Percentiles rank a stretch among this genome's conserved stretches.
Evolutionary conservation across 306 rosid genomes (phyloP).

Genomic region (Lathyrus sativus): DNA sequence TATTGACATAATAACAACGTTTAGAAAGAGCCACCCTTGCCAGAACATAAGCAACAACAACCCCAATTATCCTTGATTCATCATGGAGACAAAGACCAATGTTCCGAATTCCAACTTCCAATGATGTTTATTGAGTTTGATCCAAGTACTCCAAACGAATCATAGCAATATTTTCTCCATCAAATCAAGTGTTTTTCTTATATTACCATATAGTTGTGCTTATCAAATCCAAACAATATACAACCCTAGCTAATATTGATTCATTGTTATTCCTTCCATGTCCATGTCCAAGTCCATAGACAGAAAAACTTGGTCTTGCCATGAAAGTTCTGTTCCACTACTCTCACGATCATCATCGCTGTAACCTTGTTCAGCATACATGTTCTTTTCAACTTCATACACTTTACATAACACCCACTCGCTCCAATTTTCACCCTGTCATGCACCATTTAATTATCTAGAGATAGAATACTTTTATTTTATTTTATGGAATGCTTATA

Average conservation of each 20-base stretch:
- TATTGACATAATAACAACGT: too few relatives aligned
- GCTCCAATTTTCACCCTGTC: conserved; percentile 8
- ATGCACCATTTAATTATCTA: neutral
- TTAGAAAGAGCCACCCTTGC: too few relatives aligned
- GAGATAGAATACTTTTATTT: neutral
- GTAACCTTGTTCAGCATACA: conserved; percentile 4
- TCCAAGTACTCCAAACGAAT: too few relatives aligned
- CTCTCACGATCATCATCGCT: conserved; percentile 43
- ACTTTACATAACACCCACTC: conserved; percentile 56
- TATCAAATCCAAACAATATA: neutral
- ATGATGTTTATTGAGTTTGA: too few relatives aligned
- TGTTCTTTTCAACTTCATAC: conserved; percentile 30
- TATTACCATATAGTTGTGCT: too few relatives aligned
- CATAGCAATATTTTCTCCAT: too few relatives aligned
- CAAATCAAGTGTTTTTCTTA: too few relatives aligned
- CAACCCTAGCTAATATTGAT: neutral
- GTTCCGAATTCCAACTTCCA: too few relatives aligned
- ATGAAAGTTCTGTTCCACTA: conserved; percentile 52
- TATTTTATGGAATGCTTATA: neutral
- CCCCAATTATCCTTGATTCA: too few relatives aligned
- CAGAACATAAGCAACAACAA: too few relatives aligned
- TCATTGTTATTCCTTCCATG: conserved; percentile 34
- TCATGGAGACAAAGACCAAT: too few relatives aligned
- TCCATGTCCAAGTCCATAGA: conserved; percentile 39
- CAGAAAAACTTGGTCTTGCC: conserved; percentile 45